Conservation (phyloP, 108 stramenopile species). For the Cyclotella cryptica region DNA sequence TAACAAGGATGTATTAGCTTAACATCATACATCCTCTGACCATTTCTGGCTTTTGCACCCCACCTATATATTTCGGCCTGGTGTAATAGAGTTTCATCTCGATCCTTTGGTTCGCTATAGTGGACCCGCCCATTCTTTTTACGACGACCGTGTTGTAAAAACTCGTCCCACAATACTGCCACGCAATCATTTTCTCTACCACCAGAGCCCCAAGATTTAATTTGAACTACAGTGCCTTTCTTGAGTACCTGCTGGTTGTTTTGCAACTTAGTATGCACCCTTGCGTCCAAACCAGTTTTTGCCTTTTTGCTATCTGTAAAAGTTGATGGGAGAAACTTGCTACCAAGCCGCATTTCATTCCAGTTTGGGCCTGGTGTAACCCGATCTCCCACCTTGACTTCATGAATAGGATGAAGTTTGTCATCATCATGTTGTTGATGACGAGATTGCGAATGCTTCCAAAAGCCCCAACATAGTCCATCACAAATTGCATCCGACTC, state of each 20-base stretch:
- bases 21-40: conserved; percentile 57
- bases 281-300: neutral
- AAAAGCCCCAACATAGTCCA: conserved; percentile 86
- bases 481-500: conserved; percentile 67
- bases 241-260: neutral
- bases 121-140: neutral
- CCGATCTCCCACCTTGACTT: conserved; percentile 48
- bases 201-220: conserved; percentile 61
- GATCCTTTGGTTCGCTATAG: neutral
- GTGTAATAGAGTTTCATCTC: neutral
- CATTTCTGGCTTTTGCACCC: conserved; percentile 59
- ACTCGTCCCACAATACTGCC: conserved; percentile 58
- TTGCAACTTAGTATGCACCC: neutral
- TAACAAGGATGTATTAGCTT: neutral
- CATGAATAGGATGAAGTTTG: conserved; percentile 24
- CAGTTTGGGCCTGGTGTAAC: conserved; percentile 60
- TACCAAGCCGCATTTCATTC: conserved; percentile 59
- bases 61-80: conserved; percentile 65
- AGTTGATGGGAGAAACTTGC: conserved; percentile 6
- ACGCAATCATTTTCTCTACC: conserved; percentile 62
- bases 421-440: neutral
- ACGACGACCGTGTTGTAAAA: neutral
- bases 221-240: conserved; percentile 55
- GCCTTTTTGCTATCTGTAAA: neutral
- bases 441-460: conserved; percentile 51